Conservation (phyloP, 2,329 filamentous ascomycete genomes). For the Cordyceps fumosorosea region DNA sequence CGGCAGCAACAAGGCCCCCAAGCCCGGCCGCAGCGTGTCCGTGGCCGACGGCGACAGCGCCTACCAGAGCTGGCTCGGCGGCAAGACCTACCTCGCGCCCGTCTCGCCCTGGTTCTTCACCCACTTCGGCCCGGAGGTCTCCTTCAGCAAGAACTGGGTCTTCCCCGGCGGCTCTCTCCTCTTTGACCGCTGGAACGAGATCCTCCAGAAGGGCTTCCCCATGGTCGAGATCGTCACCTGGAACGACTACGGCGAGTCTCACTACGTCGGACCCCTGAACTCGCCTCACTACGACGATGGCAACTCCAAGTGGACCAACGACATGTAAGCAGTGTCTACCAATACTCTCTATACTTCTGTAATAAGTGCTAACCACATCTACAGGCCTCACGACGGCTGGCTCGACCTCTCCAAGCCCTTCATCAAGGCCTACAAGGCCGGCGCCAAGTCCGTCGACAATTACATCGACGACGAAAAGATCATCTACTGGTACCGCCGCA, state of each 20-base stretch:
- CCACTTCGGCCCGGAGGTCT: constrained; percentile 37
- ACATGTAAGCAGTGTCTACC: constrained; percentile 27
- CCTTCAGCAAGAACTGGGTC: constrained; percentile 48
- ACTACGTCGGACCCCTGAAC: constrained; percentile 44
- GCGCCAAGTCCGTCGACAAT: constrained; percentile 29
- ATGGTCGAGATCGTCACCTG: constrained; percentile 43
- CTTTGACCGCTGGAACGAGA: constrained; percentile 49
- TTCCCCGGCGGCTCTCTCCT: constrained; percentile 54
- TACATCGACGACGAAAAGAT: constrained; percentile 43
- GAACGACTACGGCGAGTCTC: constrained; percentile 48
- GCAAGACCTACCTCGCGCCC: constrained; percentile 43
- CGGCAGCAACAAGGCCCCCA: constrained; percentile 43
- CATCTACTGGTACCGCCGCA: constrained; percentile 51
- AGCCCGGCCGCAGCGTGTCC: constrained; percentile 29
- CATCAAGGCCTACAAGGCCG: constrained; percentile 46
- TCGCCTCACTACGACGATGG: constrained; percentile 36
- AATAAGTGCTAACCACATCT: no score
- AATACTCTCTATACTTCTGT: no score
- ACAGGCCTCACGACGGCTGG: constrained; percentile 38
- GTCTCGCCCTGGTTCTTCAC: constrained; percentile 41
- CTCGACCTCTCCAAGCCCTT: constrained; percentile 47
- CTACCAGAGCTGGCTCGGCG: constrained; percentile 29
- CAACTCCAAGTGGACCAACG: constrained; percentile 43
- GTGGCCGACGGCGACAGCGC: constrained; percentile 33
- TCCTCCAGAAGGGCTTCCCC: constrained; percentile 37